Evolutionary conservation across 129 eudicot species (phyloP), one percentile per base, ranked within the genome.

Genomic region (Saposhnikovia divaricata): DNA sequence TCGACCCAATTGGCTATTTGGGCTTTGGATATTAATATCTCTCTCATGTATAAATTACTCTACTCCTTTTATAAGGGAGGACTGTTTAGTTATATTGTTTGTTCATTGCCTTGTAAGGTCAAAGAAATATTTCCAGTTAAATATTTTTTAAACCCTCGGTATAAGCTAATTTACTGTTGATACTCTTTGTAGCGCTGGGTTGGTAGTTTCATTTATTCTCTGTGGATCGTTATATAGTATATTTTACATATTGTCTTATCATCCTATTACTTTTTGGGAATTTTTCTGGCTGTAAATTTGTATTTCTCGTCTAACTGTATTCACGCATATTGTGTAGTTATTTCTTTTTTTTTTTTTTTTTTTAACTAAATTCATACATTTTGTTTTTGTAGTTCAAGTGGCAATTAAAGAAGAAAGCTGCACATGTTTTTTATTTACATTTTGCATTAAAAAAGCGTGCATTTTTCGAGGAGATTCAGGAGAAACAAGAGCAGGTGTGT

Each of bases 401-500:
- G 99, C 89, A 95, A 76, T 85, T 95, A 82, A 85, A 86, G 88
- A 95, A 95, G 93, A 95, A 92, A 84, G 97, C 97, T 82, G 76
- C 99, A 34, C 99, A 95, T 83, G 99, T 95, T 59, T 87, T 95
- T 75, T 92, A 89, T 88, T 81, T 95, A 78, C 97, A 95, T 81
- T 95, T 95, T 75, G 91, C 97, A 61, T 81, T 95, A 83, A 95
- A 95, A 87, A 92, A 86, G 77, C 96, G 99, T 5, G 91, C 93
- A 31, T 65, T 95, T 81, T 86, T 95, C 57, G 97, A 95, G 87
- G 99, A 95, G 85, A 95, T 95, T 73, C 92, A 95, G 82, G 99
- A 95, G 87, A 95, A 95, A 85, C 99, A 95, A 85, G 99, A 90
- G 80, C 99, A 95, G 90, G 99, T 92, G 85, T 77, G 81, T 77